Evolutionary conservation across 73 alveolate species (phyloP).

Genomic region (Paramecium pentaurelia): DNA sequence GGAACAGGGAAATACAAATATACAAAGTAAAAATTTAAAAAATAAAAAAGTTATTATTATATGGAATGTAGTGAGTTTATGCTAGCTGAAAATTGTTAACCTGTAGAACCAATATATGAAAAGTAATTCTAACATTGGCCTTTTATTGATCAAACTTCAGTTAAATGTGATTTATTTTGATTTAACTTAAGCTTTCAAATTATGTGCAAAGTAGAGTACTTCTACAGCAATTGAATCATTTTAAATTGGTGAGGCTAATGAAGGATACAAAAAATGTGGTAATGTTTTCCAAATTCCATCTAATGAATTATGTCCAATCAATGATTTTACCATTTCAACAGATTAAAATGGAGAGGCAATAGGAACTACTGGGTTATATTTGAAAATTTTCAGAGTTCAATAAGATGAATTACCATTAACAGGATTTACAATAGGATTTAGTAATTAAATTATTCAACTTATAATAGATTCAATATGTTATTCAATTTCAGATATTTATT

Average conservation of each 20-base stretch:
- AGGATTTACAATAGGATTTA: neutral
- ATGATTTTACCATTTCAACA: neutral
- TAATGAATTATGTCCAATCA: neutral
- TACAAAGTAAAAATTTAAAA: neutral
- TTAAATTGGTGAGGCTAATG: neutral
- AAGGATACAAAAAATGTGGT: neutral
- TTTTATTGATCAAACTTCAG: neutral
- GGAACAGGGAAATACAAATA: neutral
- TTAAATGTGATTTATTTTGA: neutral
- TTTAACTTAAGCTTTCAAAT: neutral
- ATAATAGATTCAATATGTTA: neutral
- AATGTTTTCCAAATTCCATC: neutral
- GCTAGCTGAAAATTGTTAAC: neutral
- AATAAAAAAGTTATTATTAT: neutral
- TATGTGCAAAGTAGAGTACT: neutral
- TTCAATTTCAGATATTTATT: neutral
- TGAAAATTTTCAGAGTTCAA: neutral
- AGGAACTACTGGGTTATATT: neutral
- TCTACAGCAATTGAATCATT: neutral
- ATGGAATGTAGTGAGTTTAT: conserved; percentile 9
- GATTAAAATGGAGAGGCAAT: neutral
- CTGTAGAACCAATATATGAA: neutral
- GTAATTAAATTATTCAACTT: neutral
- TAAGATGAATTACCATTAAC: neutral
- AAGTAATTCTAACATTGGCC: conserved; percentile 1